Base-by-base conservation (phyloP, 208 protist species). In the Novymonas esmeraldas region DNA sequence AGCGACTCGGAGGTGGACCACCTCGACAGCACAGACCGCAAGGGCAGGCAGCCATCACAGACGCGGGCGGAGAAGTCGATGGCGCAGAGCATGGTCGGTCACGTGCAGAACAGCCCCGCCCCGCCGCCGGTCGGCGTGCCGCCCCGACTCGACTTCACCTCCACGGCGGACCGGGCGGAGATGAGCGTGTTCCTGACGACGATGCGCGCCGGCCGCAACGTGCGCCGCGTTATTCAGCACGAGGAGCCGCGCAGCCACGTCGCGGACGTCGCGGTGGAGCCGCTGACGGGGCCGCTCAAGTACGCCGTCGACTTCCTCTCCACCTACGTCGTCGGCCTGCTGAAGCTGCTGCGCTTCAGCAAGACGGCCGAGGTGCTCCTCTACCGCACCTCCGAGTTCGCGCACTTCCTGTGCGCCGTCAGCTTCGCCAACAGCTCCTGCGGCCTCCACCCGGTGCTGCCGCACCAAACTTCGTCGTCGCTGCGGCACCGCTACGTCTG, bases 121-220 rank as follows among this genome's bases (percentile, higher is more conserved):
- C 60, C 42, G 22, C 64, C 62, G 28, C 59, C 49, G 4, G 20
- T 65, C 7, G 79, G 70, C 0, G 62, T 92, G 50, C 79, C 87
- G 18, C 90, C 90, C 0, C 81, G 91, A 0, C 77, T 96, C 36
- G 75, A 92, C 78, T 96, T 93, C 59, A 78, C 87, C 13, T 87
- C 78, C 13, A 92, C 75, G 33, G 63, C 60, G 1, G 84, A 94
- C 52, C 56, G 31, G 29, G 67, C 79, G 14, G 86, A 96, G 61
- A 76, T 94, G 60, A 84, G 74, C 51, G 46, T 77, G 26, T 60
- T 91, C 50, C 63, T 96, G 20, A 62, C 66, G 28, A 76, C 80
- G 31, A 80, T 79, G 63, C 70, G 79, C 0, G 73, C 65, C 24
- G 85, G 84, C 24, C 58, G 68, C 11, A 64, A 73, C 39, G 78